A percentile compares a stretch with the other conserved stretches of the same genome.
Conservation (phyloP, 2,329 filamentous ascomycete species). For the Lachnellula arida region DNA sequence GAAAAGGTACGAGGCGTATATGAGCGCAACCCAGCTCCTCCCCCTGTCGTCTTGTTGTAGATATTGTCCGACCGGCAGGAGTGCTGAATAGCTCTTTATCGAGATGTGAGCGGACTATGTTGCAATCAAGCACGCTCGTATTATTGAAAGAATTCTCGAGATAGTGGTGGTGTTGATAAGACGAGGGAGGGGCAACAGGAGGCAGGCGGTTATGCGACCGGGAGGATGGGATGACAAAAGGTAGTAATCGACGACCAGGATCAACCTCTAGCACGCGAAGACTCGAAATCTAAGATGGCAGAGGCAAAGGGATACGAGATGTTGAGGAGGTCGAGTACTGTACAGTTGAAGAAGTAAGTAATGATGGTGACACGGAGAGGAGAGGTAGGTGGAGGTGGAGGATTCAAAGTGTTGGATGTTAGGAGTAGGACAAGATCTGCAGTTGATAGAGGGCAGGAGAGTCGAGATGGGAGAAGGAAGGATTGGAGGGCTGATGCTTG, state of each 20-base stretch:
- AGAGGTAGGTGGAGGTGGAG: neutral
- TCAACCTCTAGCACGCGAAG: slow-evolving; percentile 3
- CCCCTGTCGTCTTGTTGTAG: slow-evolving; percentile 3
- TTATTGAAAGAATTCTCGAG: slow-evolving; percentile 7
- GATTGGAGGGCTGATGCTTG: slow-evolving; percentile 7
- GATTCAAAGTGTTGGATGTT: neutral
- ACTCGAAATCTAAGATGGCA: neutral
- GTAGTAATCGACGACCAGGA: slow-evolving; percentile 20
- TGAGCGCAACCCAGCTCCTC: slow-evolving; percentile 15
- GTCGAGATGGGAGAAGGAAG: neutral
- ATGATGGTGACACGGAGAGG: too few relatives aligned
- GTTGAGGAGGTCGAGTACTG: neutral
- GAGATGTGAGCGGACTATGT: neutral
- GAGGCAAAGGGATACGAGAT: neutral
- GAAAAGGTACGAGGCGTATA: slow-evolving; percentile 14
- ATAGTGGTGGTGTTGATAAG: slow-evolving; percentile 22
- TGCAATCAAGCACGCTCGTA: slow-evolving; percentile 3
- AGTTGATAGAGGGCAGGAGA: neutral
- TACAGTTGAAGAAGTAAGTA: neutral
- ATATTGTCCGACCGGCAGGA: slow-evolving; percentile 18
- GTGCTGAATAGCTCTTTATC: neutral
- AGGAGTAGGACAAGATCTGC: neutral
- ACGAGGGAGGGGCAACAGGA: slow-evolving; percentile 21
- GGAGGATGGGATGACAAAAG: slow-evolving; percentile 5
- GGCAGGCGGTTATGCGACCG: slow-evolving; percentile 21